Conservation (phyloP, 1,284 basidiomycete genomes). For the Austropuccinia psidii region DNA sequence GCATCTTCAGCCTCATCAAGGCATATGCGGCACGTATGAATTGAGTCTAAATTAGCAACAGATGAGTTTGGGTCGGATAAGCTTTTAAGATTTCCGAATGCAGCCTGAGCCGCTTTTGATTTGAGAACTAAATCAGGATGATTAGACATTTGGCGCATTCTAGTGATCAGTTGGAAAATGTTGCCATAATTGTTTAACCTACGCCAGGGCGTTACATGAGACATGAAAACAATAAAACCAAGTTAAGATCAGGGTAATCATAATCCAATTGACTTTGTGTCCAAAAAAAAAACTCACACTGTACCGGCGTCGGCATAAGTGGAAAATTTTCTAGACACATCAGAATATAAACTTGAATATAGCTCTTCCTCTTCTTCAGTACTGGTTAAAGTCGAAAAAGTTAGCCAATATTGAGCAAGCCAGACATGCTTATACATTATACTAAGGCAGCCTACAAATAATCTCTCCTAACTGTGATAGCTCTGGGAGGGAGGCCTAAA, state of each 20-base stretch:
- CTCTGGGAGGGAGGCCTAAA: slow-evolving; percentile 90
- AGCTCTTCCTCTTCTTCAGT: slow-evolving; percentile 49
- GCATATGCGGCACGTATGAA: slow-evolving; percentile 71
- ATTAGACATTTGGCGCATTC: slow-evolving; percentile 45
- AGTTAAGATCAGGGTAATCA: background rate
- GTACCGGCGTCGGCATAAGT: slow-evolving; percentile 89
- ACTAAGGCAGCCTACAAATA: slow-evolving; percentile 75
- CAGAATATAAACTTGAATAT: slow-evolving; percentile 83
- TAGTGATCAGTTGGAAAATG: slow-evolving; percentile 57
- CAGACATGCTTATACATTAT: slow-evolving; percentile 54
- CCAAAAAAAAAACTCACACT: slow-evolving; percentile 39
- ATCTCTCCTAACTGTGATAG: slow-evolving; percentile 78
- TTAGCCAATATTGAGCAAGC: background rate
- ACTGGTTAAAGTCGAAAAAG: background rate
- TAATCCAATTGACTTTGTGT: background rate
- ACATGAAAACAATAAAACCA: background rate
- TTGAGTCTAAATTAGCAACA: slow-evolving; percentile 29
- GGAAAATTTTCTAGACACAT: slow-evolving; percentile 81
- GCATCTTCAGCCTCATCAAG: slow-evolving; percentile 96
- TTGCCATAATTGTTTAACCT: slow-evolving; percentile 67
- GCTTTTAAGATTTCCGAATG: slow-evolving; percentile 12
- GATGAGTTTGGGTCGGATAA: background rate
- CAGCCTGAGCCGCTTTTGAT: slow-evolving; percentile 57
- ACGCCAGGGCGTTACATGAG: background rate
- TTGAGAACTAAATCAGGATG: slow-evolving; percentile 84